A percentile compares a stretch with the other conserved stretches of the same genome.
phyloP scores from a whole-genome alignment of 441 rosid species.

The Pelargonium fulgidum region DNA sequence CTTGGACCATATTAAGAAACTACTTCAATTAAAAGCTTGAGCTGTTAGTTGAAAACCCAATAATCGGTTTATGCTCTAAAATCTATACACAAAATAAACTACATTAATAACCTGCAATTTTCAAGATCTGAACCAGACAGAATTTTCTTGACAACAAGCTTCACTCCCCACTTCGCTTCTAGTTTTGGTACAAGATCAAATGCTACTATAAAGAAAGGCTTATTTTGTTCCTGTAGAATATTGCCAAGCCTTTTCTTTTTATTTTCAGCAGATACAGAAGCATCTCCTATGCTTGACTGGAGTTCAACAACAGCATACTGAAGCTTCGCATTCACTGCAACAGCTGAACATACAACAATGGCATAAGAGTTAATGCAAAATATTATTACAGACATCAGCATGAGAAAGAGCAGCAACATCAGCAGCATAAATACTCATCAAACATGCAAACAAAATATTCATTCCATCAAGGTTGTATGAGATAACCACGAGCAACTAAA shows the following conservation, averaged over 20 bases:
- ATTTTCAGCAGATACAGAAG: slow-evolving; percentile 34
- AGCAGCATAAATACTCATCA: too few relatives aligned
- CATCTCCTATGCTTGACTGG: slow-evolving; percentile 41
- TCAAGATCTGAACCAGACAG: slow-evolving; percentile 81
- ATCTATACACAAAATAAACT: slow-evolving; percentile 1
- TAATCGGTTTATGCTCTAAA: background rate
- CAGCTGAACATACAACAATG: slow-evolving; percentile 51
- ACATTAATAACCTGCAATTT: slow-evolving; percentile 64
- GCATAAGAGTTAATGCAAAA: background rate
- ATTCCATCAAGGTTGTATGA: slow-evolving; percentile 13
- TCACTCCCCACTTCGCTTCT: slow-evolving; percentile 75
- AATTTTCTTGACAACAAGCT: slow-evolving; percentile 62
- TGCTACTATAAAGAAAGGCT: slow-evolving; percentile 63
- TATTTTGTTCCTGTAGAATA: slow-evolving; percentile 57
- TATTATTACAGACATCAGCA: slow-evolving; percentile 3
- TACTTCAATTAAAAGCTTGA: slow-evolving; percentile 1
- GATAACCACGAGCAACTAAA: slow-evolving; percentile 6
- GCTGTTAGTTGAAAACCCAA: background rate
- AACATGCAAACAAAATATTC: slow-evolving; percentile 6
- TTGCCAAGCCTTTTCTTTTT: slow-evolving; percentile 50
- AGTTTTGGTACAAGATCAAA: slow-evolving; percentile 72
- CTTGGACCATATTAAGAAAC: background rate
- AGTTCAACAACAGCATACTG: slow-evolving; percentile 83
- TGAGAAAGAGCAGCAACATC: slow-evolving; percentile 4
- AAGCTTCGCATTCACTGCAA: slow-evolving; percentile 87